Evolutionary conservation across 129 eudicot genomes (phyloP), one percentile per base, ranked within the genome.

Genomic region (Pulicaria dysenterica): DNA sequence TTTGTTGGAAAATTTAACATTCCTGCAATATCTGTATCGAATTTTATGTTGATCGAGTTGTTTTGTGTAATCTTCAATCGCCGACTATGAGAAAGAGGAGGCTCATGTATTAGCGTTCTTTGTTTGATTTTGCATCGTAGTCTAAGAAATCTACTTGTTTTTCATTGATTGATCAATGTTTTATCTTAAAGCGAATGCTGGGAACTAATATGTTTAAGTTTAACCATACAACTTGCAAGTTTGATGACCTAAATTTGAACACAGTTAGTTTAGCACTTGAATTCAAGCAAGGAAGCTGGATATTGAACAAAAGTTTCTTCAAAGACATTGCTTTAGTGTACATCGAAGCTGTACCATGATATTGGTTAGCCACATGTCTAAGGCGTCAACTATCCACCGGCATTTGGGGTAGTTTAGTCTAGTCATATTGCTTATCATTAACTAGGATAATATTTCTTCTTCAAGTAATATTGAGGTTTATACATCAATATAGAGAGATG

Each of bases 321-420:
- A 24, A 24, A 24, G 31, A 24, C 31, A 24, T 24, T 24, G 2
- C 31, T 24, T 24, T 24, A 24, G 31, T 24, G 31, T 24, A 24
- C 31, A 24, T 24, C n/a, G 40, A 69, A 17, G 31, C 39, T 43
- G 53, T 56, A 57, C 57, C 8, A 45, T 34, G 9, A 44, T 40
- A 74, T 45, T 64, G 50, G 55, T 41, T 41, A 75, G 49, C 42
- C 10, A 57, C n/a, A 9, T 56, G 62, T 53, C 41, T 42, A 38
- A 51, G n/a, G 55, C 34, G 19, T 56, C 65, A 69, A 53, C 4
- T 19, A 43, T 71, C 56, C 15, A 64, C 40, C 3, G 31, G 58
- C 59, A 47, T 73, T 73, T 15, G 41, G 74, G 73, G 47, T 44
- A 14, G 66, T 65, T 65, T 55, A n/a, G 66, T 9, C 36, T 55